phyloP scores from a whole-genome alignment of 139 green algal genomes.

The Dunaliella primolecta region DNA sequence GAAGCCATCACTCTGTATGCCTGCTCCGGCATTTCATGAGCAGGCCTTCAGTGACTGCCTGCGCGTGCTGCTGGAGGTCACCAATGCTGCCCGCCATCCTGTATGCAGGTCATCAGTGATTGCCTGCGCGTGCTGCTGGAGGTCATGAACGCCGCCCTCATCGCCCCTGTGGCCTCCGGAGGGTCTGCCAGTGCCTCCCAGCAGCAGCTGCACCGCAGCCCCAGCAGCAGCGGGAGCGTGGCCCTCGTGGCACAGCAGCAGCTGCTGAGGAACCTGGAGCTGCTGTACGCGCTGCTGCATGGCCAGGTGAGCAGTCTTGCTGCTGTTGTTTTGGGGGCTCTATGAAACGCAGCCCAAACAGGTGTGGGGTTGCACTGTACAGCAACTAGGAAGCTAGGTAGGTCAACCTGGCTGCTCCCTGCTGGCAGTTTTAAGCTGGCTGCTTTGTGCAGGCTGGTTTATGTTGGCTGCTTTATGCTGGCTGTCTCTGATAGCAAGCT shows the following conservation, averaged over 20 bases:
- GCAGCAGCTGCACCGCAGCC: not conserved
- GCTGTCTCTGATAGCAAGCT: too few relatives aligned
- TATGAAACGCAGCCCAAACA: too few relatives aligned
- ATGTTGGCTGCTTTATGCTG: too few relatives aligned
- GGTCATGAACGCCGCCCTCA: constrained; percentile 80
- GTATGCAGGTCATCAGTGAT: constrained; percentile 67
- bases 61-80: constrained; percentile 67
- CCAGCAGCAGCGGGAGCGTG: not conserved
- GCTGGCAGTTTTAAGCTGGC: too few relatives aligned
- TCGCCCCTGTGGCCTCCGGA: constrained; percentile 17
- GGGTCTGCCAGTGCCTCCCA: not conserved
- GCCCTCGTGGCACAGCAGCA: not conserved
- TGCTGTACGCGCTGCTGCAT: constrained; percentile 91
- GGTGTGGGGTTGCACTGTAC: too few relatives aligned
- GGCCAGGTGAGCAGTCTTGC: constrained; percentile 29
- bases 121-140: constrained; percentile 87
- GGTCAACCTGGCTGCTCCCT: too few relatives aligned
- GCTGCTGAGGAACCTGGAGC: constrained; percentile 43
- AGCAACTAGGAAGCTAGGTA: too few relatives aligned
- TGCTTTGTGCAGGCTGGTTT: too few relatives aligned
- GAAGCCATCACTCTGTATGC: too few relatives aligned
- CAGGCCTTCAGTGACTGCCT: constrained; percentile 26
- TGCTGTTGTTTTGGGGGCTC: too few relatives aligned
- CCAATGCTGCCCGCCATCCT: not conserved
- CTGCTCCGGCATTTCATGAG: not conserved